Base-by-base conservation (phyloP, 495 filamentous ascomycete species). In the Umbilicaria muhlenbergii region DNA sequence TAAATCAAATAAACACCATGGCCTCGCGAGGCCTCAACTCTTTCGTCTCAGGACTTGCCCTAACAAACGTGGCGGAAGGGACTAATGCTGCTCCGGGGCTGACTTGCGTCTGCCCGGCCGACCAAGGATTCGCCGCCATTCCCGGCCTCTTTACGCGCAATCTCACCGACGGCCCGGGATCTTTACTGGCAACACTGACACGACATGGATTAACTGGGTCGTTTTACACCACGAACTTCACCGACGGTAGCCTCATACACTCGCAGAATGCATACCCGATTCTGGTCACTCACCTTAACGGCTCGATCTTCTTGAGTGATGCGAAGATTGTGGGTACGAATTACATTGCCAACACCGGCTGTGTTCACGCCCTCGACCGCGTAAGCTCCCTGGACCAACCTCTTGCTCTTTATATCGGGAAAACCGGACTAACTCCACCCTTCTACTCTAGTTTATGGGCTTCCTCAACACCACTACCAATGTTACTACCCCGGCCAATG, bases 1-100 rank as follows among this genome's bases (percentile, higher is more conserved):
- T 34, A 6, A 49, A 49, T 21, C 43, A 44, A 31, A 49, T 42
- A 33, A 32, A 41, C 24, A 45, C 47, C 12, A 45, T 49, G 47
- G 32, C 34, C 3, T n/a, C 35, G 17, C 15, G 15, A 3, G 37
- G 37, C n/a, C 19, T 49, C 17, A 41, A 35, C 12, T 45, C 36
- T 13, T 31, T 45, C 13, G 19, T 21, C 36, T 11, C 16, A n/a
- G 42, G 41, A 4, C 17, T 49, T 10, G 18, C 2, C n/a, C 21
- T 19, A 13, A 45, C 41, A 16, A 15, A 45, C 36, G 34, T 36
- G 11, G 14, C 28, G 7, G 37, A 44, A 15, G 36, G 43, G 11
- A 45, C 41, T 32, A 49, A 49, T 39, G 32, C 47, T 19, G 38
- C 37, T 17, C 34, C 18, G 28, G 47, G 47, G 3, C 19, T 45